A percentile compares a stretch with the other conserved stretches of the same genome.
Conservation (phyloP, 495 filamentous ascomycete species). For the Tricharina praecox region DNA sequence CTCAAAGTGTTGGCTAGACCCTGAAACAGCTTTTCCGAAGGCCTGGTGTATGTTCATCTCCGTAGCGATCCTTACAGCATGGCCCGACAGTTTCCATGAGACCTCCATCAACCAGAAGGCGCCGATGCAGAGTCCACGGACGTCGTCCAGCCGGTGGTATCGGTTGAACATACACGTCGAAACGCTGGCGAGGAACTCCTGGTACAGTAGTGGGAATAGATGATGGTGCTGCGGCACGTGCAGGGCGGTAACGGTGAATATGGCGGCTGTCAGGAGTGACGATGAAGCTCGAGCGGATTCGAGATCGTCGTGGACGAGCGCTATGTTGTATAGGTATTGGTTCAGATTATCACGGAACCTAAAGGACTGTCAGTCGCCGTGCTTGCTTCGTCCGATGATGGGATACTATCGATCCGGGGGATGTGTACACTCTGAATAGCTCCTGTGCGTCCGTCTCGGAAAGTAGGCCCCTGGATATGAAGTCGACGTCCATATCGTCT, state of each 20-base stretch:
- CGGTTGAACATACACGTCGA: slow-evolving; percentile 29
- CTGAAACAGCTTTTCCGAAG: slow-evolving; percentile 33
- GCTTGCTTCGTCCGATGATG: background rate
- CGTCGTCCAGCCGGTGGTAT: slow-evolving; percentile 27
- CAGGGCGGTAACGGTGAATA: slow-evolving; percentile 29
- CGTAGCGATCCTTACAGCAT: slow-evolving; percentile 31
- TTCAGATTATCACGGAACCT: slow-evolving; percentile 27
- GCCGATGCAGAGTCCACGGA: slow-evolving; percentile 29
- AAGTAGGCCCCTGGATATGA: slow-evolving; percentile 27
- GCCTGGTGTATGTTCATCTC: slow-evolving; percentile 30
- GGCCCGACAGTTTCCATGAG: slow-evolving; percentile 31
- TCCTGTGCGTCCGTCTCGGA: slow-evolving; percentile 25
- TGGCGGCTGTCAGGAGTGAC: slow-evolving; percentile 26
- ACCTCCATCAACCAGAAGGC: slow-evolving; percentile 31
- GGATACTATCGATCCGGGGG: background rate
- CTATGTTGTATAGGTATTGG: slow-evolving; percentile 40
- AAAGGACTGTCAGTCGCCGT: slow-evolving; percentile 1
- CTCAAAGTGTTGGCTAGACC: slow-evolving; percentile 33
- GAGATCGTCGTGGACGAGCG: slow-evolving; percentile 31
- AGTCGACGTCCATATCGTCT: slow-evolving; percentile 33
- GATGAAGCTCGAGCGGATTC: slow-evolving; percentile 28
- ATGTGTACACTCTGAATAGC: slow-evolving; percentile 24
- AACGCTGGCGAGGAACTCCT: slow-evolving; percentile 27
- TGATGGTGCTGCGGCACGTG: slow-evolving; percentile 29
- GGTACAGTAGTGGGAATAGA: slow-evolving; percentile 29